These are phyloP conservation scores for Cryptococcus amylolentus DNA, from an alignment of 1,284 basidiomycete genomes.

Conservation along the genomic window DNA sequence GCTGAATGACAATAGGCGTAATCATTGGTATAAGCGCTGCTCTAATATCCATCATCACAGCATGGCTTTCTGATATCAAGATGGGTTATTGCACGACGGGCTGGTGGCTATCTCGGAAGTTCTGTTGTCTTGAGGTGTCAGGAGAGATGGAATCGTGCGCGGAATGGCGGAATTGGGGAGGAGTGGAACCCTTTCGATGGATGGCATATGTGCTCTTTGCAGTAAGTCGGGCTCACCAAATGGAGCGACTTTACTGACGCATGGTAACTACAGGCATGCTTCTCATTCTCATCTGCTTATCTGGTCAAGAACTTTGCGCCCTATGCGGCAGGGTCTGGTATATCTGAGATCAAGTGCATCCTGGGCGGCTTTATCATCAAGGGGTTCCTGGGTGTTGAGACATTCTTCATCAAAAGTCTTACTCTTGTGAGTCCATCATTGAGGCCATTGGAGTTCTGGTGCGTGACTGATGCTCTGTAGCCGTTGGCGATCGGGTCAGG, in stretches of 20 bases:
- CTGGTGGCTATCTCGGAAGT: constrained; percentile 98
- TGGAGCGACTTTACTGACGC: background rate
- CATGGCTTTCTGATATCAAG: constrained; percentile 97
- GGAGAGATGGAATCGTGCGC: constrained; percentile 77
- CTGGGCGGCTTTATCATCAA: constrained; percentile 96
- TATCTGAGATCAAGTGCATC: constrained; percentile 99
- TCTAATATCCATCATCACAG: constrained; percentile 91
- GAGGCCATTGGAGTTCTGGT: background rate
- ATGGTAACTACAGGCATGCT: constrained; percentile 57
- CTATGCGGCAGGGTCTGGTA: constrained; percentile 96
- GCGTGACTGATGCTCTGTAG: constrained; percentile 53
- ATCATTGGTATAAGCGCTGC: constrained; percentile 92
- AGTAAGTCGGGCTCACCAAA: constrained; percentile 55
- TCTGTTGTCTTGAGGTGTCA: constrained; percentile 81
- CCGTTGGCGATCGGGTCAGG: constrained; percentile 97
- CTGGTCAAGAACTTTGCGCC: constrained; percentile 85
- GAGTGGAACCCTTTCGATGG: constrained; percentile 70
- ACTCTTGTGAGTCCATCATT: constrained; percentile 63
- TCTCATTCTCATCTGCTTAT: constrained; percentile 80
- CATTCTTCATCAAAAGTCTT: constrained; percentile 85
- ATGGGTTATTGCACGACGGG: constrained; percentile 94
- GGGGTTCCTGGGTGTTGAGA: constrained; percentile 84
- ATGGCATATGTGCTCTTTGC: constrained; percentile 83
- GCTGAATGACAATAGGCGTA: constrained; percentile 59
- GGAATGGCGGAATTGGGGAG: constrained; percentile 92